Conservation (phyloP, 306 rosid genomes). For the Ochetophila trinervis region DNA sequence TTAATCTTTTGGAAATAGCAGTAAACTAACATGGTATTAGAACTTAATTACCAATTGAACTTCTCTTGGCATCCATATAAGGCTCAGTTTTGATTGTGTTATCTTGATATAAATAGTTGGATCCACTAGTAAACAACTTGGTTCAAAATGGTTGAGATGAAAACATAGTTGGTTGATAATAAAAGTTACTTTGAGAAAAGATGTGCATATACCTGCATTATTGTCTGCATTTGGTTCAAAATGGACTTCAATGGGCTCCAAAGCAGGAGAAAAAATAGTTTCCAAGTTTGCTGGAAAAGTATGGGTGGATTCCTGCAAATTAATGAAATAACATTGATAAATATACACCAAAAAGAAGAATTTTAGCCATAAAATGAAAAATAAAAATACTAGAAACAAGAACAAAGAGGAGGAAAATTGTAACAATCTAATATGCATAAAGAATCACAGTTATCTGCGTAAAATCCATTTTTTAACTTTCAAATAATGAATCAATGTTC, state of each 20-base stretch:
- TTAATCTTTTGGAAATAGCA: no score
- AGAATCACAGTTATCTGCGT: no score
- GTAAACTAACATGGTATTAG: no score
- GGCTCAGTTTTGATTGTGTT: no score
- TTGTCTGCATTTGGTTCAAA: conserved; percentile 40
- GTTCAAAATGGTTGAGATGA: background rate
- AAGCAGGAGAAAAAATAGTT: conserved; percentile 77
- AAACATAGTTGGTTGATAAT: background rate
- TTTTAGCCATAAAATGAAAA: background rate
- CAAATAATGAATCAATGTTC: background rate
- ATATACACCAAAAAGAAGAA: conserved; percentile 8
- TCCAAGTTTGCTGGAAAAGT: conserved; percentile 46
- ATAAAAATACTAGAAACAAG: background rate
- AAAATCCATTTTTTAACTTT: no score
- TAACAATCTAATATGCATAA: no score
- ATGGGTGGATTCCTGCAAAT: conserved; percentile 51
- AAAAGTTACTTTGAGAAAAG: conserved; percentile 1
- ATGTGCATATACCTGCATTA: conserved; percentile 46
- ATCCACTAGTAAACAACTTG: no score
- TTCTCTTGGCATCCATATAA: no score
- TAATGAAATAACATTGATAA: conserved; percentile 13
- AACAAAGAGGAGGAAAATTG: no score
- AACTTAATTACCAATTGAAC: no score
- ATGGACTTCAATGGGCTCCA: conserved; percentile 48
- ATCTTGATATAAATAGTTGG: no score